Conservation (phyloP, 306 rosid species). For the Trifolium repens region DNA sequence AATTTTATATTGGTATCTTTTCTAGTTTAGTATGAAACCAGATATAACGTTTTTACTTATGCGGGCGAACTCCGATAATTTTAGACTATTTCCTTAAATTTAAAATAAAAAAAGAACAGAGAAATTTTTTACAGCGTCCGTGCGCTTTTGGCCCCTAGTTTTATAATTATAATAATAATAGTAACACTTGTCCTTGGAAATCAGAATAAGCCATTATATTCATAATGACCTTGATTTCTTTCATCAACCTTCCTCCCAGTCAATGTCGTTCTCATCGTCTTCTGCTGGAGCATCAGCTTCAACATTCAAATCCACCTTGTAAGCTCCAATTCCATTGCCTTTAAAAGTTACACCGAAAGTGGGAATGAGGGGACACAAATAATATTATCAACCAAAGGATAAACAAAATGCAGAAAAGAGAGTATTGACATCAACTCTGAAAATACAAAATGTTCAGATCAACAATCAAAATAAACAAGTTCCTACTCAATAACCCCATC, state of each 20-base stretch:
- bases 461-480: conserved; percentile 20
- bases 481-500: neutral
- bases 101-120: too few relatives aligned
- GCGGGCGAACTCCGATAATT: too few relatives aligned
- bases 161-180: too few relatives aligned
- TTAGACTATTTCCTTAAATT: too few relatives aligned
- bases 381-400: conserved; percentile 15
- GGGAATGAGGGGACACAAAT: conserved; percentile 18
- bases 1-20: too few relatives aligned
- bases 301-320: conserved; percentile 85
- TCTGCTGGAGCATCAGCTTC: conserved; percentile 70
- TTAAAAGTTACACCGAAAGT: conserved; percentile 17
- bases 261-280: conserved; percentile 66
- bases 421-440: conserved; percentile 6
- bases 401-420: neutral
- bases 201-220: conserved; percentile 21
- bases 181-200: conserved; percentile 13
- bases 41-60: too few relatives aligned
- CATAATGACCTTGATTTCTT: neutral
- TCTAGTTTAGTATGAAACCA: too few relatives aligned
- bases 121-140: too few relatives aligned
- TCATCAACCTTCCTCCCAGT: conserved; percentile 93
- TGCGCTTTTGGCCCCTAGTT: too few relatives aligned
- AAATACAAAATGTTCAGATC: neutral
- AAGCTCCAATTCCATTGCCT: conserved; percentile 68